Percentiles rank a stretch among this genome's conserved stretches.
Conservation (phyloP, 352 stramenopile species). For the Globisporangium nunn region DNA sequence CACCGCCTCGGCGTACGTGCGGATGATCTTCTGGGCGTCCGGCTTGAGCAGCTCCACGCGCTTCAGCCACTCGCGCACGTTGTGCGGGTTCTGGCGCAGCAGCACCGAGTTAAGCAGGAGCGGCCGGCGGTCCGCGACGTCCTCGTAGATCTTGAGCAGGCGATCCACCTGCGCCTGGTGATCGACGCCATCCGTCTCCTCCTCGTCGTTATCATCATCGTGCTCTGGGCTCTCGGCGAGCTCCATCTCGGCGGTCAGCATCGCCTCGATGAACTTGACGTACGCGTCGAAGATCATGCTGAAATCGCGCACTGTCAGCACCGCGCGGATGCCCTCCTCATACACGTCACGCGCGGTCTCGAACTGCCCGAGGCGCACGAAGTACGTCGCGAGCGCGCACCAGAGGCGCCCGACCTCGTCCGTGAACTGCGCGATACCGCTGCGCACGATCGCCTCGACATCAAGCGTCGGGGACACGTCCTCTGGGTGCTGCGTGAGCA, state of each 20-base stretch:
- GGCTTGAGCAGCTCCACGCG: constrained; percentile 81
- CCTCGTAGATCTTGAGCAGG: constrained; percentile 81
- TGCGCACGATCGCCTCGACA: constrained; percentile 94
- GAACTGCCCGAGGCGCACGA: constrained; percentile 95
- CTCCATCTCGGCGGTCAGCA: constrained; percentile 96
- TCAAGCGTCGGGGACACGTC: constrained; percentile 86
- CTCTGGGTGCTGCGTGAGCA: constrained; percentile 92
- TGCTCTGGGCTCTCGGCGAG: constrained; percentile 36
- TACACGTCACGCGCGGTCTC: constrained; percentile 96
- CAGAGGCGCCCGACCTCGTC: constrained; percentile 97
- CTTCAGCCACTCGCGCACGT: constrained; percentile 97
- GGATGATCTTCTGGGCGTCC: constrained; percentile 60
- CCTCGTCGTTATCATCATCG: constrained; percentile 70
- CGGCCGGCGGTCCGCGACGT: constrained; percentile 93
- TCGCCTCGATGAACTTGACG: constrained; percentile 96
- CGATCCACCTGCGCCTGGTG: constrained; percentile 71
- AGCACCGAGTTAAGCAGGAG: constrained; percentile 94
- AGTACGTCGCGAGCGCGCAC: constrained; percentile 97
- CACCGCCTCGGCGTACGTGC: constrained; percentile 87
- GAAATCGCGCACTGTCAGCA: constrained; percentile 93
- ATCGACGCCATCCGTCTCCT: constrained; percentile 45
- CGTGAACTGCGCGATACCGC: constrained; percentile 88
- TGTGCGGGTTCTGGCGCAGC: constrained; percentile 98
- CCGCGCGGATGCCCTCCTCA: constrained; percentile 81
- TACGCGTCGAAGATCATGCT: constrained; percentile 99